A percentile compares a stretch with the other conserved stretches of the same genome.
These are phyloP conservation scores for Cystobasidium tubakii DNA, from an alignment of 768 basidiomycete genomes.

Conservation along the genomic window DNA sequence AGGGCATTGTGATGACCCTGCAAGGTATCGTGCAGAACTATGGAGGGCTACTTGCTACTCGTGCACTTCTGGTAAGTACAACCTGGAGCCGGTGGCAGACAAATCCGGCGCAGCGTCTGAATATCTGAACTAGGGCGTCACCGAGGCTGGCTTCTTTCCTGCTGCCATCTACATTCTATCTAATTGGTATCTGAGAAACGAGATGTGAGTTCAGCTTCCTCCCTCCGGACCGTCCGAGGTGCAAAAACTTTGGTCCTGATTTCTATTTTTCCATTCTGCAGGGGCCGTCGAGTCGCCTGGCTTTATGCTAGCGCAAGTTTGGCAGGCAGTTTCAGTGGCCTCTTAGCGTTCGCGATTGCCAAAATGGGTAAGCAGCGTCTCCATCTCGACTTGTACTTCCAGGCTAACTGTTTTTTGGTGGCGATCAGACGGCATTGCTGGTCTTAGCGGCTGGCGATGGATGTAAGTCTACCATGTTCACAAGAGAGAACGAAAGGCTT, in stretches of 20 bases:
- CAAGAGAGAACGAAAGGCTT: background rate
- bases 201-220: background rate
- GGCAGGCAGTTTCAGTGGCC: background rate
- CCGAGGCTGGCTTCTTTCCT: conserved; percentile 19
- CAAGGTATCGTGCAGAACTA: conserved; percentile 18
- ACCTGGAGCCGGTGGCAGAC: no score
- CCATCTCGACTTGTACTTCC: background rate
- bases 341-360: conserved; percentile 11
- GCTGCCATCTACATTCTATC: conserved; percentile 4
- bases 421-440: conserved; percentile 10
- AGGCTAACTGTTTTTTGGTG: no score
- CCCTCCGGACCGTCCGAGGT: background rate
- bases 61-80: background rate
- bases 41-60: background rate
- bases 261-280: background rate
- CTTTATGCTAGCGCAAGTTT: conserved; percentile 3
- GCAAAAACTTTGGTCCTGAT: background rate
- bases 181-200: conserved; percentile 10
- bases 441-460: conserved; percentile 3
- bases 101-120: no score
- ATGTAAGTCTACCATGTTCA: background rate
- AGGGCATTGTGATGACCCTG: conserved; percentile 18
- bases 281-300: conserved; percentile 1
- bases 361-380: conserved; percentile 4
- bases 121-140: background rate